phyloP scores from a whole-genome alignment of 73 alveolate genomes.

The Halteria grandinella region DNA sequence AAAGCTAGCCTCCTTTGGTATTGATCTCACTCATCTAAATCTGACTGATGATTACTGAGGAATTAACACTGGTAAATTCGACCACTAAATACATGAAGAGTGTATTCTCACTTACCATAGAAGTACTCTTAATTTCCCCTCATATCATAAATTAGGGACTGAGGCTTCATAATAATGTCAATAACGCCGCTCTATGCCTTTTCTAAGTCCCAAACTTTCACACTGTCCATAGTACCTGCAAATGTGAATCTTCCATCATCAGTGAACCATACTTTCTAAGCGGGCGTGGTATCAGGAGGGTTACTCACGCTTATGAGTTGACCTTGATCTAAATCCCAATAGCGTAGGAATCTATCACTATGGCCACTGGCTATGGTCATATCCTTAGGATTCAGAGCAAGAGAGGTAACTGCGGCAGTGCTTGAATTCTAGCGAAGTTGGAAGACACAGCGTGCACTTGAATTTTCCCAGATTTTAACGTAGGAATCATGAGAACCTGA shows the following conservation, averaged over 20 bases:
- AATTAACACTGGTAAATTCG: conserved; percentile 4
- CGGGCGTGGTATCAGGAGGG: conserved; percentile 65
- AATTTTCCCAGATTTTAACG: conserved; percentile 64
- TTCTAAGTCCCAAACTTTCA: conserved; percentile 66
- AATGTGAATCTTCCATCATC: conserved; percentile 49
- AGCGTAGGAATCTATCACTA: conserved; percentile 56
- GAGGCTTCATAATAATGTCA: conserved; percentile 70
- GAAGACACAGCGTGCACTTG: conserved; percentile 17
- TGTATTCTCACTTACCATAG: conserved; percentile 29
- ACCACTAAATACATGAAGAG: conserved; percentile 9
- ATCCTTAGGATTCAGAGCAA: conserved; percentile 57
- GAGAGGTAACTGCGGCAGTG: conserved; percentile 54
- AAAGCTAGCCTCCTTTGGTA: neutral
- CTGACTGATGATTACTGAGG: conserved; percentile 21
- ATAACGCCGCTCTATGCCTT: neutral
- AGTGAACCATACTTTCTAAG: conserved; percentile 31
- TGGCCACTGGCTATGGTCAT: conserved; percentile 49
- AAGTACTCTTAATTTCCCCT: neutral
- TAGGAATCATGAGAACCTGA: conserved; percentile 66
- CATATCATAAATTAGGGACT: conserved; percentile 17
- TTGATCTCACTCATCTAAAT: conserved; percentile 3
- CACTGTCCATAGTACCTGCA: conserved; percentile 64
- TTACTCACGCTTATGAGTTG: conserved; percentile 7
- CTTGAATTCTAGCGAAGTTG: conserved; percentile 10
- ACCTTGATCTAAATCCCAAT: conserved; percentile 63